These are phyloP conservation scores for Leishmania braziliensis DNA, from an alignment of 208 protist species.

Conservation along the genomic window DNA sequence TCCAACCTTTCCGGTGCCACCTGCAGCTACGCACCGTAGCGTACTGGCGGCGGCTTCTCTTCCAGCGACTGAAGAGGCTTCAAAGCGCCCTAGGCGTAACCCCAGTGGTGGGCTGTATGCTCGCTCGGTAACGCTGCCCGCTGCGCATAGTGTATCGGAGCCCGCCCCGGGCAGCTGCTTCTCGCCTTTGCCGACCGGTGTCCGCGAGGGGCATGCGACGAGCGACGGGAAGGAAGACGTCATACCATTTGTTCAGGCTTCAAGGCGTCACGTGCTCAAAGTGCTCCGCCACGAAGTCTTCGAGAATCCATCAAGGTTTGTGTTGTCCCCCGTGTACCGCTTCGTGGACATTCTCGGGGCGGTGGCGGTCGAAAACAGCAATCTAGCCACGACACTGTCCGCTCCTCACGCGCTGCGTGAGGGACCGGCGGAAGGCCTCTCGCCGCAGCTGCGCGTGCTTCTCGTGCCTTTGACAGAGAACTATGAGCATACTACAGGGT, in stretches of 20 bases:
- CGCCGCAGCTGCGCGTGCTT: slow-evolving; percentile 55
- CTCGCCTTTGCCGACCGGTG: background rate
- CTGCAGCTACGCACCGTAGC: background rate
- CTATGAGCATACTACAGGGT: slow-evolving; percentile 67
- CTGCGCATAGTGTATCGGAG: too few species aligned
- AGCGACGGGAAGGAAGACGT: too few species aligned
- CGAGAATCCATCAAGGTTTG: slow-evolving; percentile 50
- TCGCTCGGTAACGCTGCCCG: background rate
- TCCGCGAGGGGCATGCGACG: background rate
- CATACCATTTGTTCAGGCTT: slow-evolving; percentile 41
- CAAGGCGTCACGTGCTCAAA: slow-evolving; percentile 47
- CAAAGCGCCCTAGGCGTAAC: background rate
- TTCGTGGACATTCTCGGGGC: slow-evolving; percentile 80
- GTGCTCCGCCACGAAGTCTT: slow-evolving; percentile 75
- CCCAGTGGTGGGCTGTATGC: background rate
- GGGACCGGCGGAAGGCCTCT: slow-evolving; percentile 44
- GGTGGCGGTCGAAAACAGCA: slow-evolving; percentile 58
- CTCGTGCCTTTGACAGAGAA: slow-evolving; percentile 60
- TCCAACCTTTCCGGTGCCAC: background rate
- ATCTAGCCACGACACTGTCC: slow-evolving; percentile 63
- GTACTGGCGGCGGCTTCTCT: background rate
- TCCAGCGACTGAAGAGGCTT: background rate
- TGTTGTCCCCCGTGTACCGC: slow-evolving; percentile 70
- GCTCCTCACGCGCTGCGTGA: slow-evolving; percentile 48
- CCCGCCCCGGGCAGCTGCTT: background rate